Conservation (phyloP, 2,329 filamentous ascomycete genomes). For the Fusarium staphyleae region DNA sequence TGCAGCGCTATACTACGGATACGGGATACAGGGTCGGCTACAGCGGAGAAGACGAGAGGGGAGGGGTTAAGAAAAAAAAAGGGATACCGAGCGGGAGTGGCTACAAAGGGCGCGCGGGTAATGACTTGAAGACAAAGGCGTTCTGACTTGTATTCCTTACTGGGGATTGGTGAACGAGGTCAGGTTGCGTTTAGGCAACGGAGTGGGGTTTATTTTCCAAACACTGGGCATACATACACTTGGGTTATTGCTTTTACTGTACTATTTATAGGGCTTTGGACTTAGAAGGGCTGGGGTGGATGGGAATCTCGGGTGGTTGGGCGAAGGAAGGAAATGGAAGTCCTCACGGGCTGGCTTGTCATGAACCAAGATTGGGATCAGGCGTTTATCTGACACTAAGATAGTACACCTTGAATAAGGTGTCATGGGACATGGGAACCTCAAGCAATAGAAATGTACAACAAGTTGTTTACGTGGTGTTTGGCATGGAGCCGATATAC, state of each 20-base stretch:
- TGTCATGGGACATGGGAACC: slow-evolving; percentile 14
- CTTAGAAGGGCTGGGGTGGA: slow-evolving; percentile 25
- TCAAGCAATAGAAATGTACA: slow-evolving; percentile 28
- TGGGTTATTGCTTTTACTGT: slow-evolving; percentile 31
- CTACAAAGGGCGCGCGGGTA: slow-evolving; percentile 33
- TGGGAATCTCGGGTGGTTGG: slow-evolving; percentile 16
- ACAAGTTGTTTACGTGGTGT: slow-evolving; percentile 2
- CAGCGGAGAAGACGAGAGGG: slow-evolving; percentile 19
- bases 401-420: slow-evolving; percentile 12
- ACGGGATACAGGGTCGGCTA: slow-evolving; percentile 27
- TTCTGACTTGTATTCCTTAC: slow-evolving; percentile 34
- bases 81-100: slow-evolving; percentile 15
- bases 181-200: slow-evolving; percentile 14
- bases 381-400: slow-evolving; percentile 33
- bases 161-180: slow-evolving; percentile 23
- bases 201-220: slow-evolving; percentile 28
- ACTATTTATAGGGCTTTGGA: slow-evolving; percentile 33
- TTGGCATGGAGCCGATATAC: slow-evolving; percentile 6
- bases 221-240: slow-evolving; percentile 34
- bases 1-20: slow-evolving; percentile 22
- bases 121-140: slow-evolving; percentile 38
- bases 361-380: slow-evolving; percentile 29
- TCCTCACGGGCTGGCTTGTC: slow-evolving; percentile 31
- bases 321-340: slow-evolving; percentile 29
- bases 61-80: slow-evolving; percentile 19